A percentile compares a stretch with the other conserved stretches of the same genome.
phyloP scores from a whole-genome alignment of 2,329 filamentous ascomycete species.

The Clarireedia paspali region DNA sequence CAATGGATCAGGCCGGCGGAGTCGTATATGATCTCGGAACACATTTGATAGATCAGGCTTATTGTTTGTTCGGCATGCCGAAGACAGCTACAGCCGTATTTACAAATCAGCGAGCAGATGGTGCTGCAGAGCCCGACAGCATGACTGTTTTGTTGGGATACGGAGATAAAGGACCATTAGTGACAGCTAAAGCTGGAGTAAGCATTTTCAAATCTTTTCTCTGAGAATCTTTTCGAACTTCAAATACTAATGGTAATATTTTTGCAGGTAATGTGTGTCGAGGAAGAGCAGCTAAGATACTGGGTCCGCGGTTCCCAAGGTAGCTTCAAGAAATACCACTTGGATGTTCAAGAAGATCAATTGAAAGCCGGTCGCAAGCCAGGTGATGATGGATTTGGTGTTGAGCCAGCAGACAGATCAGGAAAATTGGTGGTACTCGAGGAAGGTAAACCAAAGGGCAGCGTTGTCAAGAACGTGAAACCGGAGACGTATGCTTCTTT shows the following conservation, averaged over 20 bases:
- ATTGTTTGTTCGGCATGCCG: slow-evolving; percentile 63
- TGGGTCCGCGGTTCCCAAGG: slow-evolving; percentile 71
- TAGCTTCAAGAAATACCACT: slow-evolving; percentile 62
- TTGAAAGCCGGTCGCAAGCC: slow-evolving; percentile 56
- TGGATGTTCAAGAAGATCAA: slow-evolving; percentile 72
- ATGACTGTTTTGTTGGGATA: slow-evolving; percentile 62
- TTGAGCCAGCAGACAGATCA: slow-evolving; percentile 50
- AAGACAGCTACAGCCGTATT: slow-evolving; percentile 59
- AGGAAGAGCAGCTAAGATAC: slow-evolving; percentile 63
- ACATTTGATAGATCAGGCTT: slow-evolving; percentile 70
- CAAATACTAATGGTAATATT: background rate
- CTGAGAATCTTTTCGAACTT: background rate
- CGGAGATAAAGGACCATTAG: slow-evolving; percentile 47
- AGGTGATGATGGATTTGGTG: slow-evolving; percentile 55
- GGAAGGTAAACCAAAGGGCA: slow-evolving; percentile 38
- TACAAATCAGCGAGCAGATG: slow-evolving; percentile 54
- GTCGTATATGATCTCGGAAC: slow-evolving; percentile 68
- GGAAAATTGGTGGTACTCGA: slow-evolving; percentile 51
- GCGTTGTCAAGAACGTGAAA: slow-evolving; percentile 48
- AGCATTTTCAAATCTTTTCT: background rate
- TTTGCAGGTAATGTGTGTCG: slow-evolving; percentile 51
- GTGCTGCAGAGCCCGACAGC: slow-evolving; percentile 43
- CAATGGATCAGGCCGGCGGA: slow-evolving; percentile 55
- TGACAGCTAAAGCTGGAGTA: slow-evolving; percentile 58
- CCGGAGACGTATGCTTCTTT: slow-evolving; percentile 62